These are phyloP conservation scores for Solanum hybrid DNA, from an alignment of 305 asterid genomes.

Conservation along the genomic window DNA sequence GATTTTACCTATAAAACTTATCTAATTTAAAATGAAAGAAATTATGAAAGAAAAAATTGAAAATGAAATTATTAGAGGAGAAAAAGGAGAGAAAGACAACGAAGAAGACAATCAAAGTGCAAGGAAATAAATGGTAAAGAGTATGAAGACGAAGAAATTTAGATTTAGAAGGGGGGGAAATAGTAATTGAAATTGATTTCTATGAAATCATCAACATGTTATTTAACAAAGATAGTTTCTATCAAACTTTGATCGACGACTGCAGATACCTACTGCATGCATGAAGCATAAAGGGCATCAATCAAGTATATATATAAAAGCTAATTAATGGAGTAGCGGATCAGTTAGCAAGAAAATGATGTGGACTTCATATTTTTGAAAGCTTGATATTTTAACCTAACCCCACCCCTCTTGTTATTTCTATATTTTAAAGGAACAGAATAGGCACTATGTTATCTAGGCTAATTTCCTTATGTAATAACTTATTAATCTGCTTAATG, in stretches of 20 bases:
- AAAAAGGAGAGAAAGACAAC: background rate
- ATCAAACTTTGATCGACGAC: background rate
- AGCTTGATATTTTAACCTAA: background rate
- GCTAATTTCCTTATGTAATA: background rate
- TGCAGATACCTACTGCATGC: too few relatives aligned
- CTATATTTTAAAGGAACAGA: background rate
- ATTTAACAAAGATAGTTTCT: background rate
- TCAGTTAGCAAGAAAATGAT: too few relatives aligned
- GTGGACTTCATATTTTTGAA: background rate
- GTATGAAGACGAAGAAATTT: background rate
- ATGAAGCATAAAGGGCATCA: too few relatives aligned
- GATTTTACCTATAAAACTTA: background rate
- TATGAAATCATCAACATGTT: too few relatives aligned
- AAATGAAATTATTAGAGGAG: background rate
- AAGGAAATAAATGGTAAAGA: background rate
- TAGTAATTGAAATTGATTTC: background rate
- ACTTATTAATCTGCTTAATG: background rate
- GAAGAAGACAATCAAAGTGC: background rate
- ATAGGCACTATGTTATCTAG: background rate
- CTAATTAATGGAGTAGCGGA: too few relatives aligned
- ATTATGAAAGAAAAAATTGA: background rate
- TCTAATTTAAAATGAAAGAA: background rate
- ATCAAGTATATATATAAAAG: background rate
- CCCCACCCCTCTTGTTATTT: background rate
- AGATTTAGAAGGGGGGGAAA: background rate